Percentiles rank a stretch among this genome's conserved stretches.
Conservation (phyloP, 2,329 filamentous ascomycete species). For the Nothopassalora personata region DNA sequence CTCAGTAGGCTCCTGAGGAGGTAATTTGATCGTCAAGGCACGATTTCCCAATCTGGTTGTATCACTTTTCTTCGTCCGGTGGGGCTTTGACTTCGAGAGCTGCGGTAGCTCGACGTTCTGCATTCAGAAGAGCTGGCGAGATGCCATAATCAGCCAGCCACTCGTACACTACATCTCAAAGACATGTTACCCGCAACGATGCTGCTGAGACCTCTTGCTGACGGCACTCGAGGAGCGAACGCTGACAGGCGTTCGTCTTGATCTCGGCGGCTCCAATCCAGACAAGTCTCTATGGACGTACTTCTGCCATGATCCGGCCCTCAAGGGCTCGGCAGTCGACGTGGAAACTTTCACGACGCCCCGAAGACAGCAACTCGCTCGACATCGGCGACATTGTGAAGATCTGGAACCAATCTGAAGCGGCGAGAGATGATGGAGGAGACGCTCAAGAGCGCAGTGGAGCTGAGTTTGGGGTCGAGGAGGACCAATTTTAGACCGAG, state of each 20-base stretch:
- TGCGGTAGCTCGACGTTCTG: not conserved
- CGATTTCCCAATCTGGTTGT: not conserved
- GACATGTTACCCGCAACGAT: not conserved
- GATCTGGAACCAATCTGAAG: not conserved
- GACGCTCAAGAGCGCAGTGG: not conserved
- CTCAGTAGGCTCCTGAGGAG: not conserved
- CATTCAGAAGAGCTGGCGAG: not conserved
- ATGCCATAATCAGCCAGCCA: not conserved
- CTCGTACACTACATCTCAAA: not conserved
- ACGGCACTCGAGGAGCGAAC: not conserved
- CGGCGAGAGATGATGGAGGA: not conserved
- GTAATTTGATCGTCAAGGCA: not conserved
- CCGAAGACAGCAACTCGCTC: not conserved
- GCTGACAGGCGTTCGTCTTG: too few relatives aligned
- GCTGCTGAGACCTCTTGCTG: not conserved
- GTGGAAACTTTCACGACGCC: not conserved
- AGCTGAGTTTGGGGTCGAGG: not conserved
- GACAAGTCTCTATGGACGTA: not conserved
- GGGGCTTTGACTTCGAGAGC: not conserved
- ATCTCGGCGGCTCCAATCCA: not conserved
- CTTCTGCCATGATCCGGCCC: not conserved
- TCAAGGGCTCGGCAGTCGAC: not conserved
- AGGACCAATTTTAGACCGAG: not conserved
- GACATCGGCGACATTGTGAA: not conserved
- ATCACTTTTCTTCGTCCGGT: not conserved